Conservation (phyloP, 768 basidiomycete species). For the Rhizopogon rudus region DNA sequence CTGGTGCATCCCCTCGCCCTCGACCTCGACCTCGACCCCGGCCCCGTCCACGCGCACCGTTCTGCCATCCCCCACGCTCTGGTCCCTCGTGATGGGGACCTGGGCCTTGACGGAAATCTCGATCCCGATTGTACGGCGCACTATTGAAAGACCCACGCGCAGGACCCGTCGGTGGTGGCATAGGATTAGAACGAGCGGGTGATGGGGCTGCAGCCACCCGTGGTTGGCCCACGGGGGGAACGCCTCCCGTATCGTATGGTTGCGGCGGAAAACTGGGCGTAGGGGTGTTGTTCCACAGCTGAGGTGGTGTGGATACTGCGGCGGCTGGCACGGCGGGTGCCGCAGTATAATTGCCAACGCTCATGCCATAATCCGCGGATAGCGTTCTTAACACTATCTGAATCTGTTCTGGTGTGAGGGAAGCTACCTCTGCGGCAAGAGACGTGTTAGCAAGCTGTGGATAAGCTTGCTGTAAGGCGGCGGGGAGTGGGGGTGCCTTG, state of each 20-base stretch:
- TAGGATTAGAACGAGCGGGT: slow-evolving; percentile 9
- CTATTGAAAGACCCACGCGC: slow-evolving; percentile 21
- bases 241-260: slow-evolving; percentile 4
- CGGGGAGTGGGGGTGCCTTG: slow-evolving; percentile 11
- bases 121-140: slow-evolving; percentile 21
- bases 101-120: slow-evolving; percentile 18
- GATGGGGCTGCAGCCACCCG: slow-evolving; percentile 24
- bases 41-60: slow-evolving; percentile 23
- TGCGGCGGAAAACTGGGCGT: slow-evolving; percentile 9
- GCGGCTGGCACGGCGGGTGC: slow-evolving; percentile 22
- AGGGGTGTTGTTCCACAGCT: slow-evolving; percentile 7
- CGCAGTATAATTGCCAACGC: slow-evolving; percentile 25
- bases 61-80: slow-evolving; percentile 30
- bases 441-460: slow-evolving; percentile 40
- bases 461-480: slow-evolving; percentile 22
- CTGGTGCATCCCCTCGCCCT: slow-evolving; percentile 25
- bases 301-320: slow-evolving; percentile 20
- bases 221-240: slow-evolving; percentile 21
- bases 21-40: slow-evolving; percentile 26
- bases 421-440: slow-evolving; percentile 67
- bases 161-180: slow-evolving; percentile 10
- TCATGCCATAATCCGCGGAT: slow-evolving; percentile 33
- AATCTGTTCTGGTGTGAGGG: slow-evolving; percentile 73
- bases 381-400: slow-evolving; percentile 62
- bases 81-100: slow-evolving; percentile 24